Evolutionary conservation across 164 flowering plant species (phyloP), one percentile per base, ranked within the genome.

Genomic region (Protea cynaroides): DNA sequence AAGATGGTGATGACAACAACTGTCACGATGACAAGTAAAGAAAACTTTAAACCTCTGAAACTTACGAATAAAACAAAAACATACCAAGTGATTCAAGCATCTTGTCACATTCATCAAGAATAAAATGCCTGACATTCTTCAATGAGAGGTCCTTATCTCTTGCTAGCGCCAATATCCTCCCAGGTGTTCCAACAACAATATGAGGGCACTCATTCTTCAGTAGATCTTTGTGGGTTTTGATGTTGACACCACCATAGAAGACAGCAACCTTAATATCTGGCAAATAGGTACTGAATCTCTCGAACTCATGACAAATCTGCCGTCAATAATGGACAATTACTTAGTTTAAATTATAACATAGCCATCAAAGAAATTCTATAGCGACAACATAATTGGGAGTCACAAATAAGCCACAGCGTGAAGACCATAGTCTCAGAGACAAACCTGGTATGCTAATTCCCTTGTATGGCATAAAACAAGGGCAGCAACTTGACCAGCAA

Each of bases 31-130:
- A 29, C 2, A 29, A 2, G 34, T 29, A 29, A 29, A 29, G 34
- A 29, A 11, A 29, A 29, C 34, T 29, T 29, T 29, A 29, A 29
- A 29, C 34, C 34, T 29, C 5, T 53, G 19, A 14, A 24, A 56
- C 19, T 61, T 0, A 2, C 17, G 40, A 62, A 19, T 38, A 14
- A 43, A 57, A 12, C n/a, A 21, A 36, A 56, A 43, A 21, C 80
- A 60, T 83, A 93, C 98, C 97, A 56, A 94, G 95, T 49, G 98
- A 91, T 74, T 94, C 98, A 17, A 94, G 90, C 98, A 94, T 94
- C 78, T 94, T 90, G 70, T 94, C 98, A 74, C 98, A 94, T 72
- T 94, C 97, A 76, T 94, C 98, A 47, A 94, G 90, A 47, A 94
- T 94, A 70, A 94, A 94, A 76, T 91, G 97, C 81, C 98, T 82